These are phyloP conservation scores for Salvia rosmarinus DNA, from an alignment of 257 asterid genomes.

Conservation along the genomic window DNA sequence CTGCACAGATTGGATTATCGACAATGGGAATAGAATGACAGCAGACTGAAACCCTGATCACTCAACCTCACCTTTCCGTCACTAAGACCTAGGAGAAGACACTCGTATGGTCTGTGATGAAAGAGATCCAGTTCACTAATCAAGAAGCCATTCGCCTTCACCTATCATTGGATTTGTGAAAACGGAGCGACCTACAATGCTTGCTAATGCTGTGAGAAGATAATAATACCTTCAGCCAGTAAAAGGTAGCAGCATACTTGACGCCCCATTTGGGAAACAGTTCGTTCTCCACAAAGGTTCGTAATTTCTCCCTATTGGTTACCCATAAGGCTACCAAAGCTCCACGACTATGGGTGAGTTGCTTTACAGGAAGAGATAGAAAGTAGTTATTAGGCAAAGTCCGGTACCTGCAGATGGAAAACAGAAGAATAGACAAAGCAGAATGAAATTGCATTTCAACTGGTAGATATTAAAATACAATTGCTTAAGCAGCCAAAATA, in stretches of 20 bases:
- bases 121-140: slow-evolving; percentile 85
- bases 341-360: slow-evolving; percentile 71
- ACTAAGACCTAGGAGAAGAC: slow-evolving; percentile 78
- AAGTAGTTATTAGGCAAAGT: slow-evolving; percentile 81
- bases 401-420: slow-evolving; percentile 60
- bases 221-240: slow-evolving; percentile 83
- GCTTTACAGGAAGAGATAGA: slow-evolving; percentile 80
- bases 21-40: slow-evolving; percentile 8
- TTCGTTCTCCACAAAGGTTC: slow-evolving; percentile 78
- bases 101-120: slow-evolving; percentile 96
- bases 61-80: slow-evolving; percentile 50
- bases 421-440: slow-evolving; percentile 8
- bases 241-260: slow-evolving; percentile 65
- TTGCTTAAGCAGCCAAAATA: not conserved
- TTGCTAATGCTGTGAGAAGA: slow-evolving; percentile 26
- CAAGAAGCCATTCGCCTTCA: slow-evolving; percentile 73
- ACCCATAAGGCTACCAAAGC: slow-evolving; percentile 93
- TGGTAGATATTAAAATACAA: not conserved
- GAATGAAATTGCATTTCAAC: slow-evolving; percentile 6
- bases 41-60: slow-evolving; percentile 3
- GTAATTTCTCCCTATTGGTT: slow-evolving; percentile 84
- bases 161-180: slow-evolving; percentile 47
- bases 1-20: slow-evolving; percentile 46
- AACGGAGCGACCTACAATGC: not conserved
- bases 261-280: slow-evolving; percentile 90